Evolutionary conservation across 1,284 basidiomycete genomes (phyloP), one percentile per base, ranked within the genome.

Genomic region (Peniophora sp.): DNA sequence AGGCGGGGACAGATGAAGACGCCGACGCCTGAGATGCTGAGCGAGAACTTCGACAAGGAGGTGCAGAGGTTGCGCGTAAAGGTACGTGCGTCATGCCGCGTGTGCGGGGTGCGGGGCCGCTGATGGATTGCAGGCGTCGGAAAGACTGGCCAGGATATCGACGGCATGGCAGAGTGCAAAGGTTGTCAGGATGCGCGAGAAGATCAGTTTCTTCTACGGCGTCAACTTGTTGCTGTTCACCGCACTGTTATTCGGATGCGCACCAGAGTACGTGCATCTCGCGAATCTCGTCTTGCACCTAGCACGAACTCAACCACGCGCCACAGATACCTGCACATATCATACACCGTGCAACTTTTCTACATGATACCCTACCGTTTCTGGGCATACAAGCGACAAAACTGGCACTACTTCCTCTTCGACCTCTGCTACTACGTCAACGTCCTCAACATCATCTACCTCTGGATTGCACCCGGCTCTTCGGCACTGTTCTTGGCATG

Each of bases 331-430:
- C 73, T 92, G 22, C 88, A 90, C 56, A 73, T 90, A 17, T 71
- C 80, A 11, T 93, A 92, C 65, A 91, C 92, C 0, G 60, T 85
- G 0, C 85, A 88, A 61, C 78, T 77, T 10, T 63, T 81, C 18
- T 87, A 86, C 64, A 86, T 95, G 53, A 75, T 97, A 3, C 89
- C 92, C 0, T 66, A 88, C 34, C 85, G 93, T 47, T 78, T 76
- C 12, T 95, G 87, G 67, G 77, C 70, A 36, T 95, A 94, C 75
- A 94, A 94, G 77, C 84, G 85, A 63, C 88, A 84, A 47, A 78
- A 79, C 2, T 95, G 85, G 83, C 92, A 95, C 65, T 97, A 97
- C 69, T 97, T 97, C 72, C 75, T 96, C 44, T 95, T 95, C 66
- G 93, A 92, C 65, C 72, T 95, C 39, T 96, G 92, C 67, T 96